A percentile compares a stretch with the other conserved stretches of the same genome.
phyloP scores from a whole-genome alignment of 495 filamentous ascomycete genomes.

The Choiromyces venosus region DNA sequence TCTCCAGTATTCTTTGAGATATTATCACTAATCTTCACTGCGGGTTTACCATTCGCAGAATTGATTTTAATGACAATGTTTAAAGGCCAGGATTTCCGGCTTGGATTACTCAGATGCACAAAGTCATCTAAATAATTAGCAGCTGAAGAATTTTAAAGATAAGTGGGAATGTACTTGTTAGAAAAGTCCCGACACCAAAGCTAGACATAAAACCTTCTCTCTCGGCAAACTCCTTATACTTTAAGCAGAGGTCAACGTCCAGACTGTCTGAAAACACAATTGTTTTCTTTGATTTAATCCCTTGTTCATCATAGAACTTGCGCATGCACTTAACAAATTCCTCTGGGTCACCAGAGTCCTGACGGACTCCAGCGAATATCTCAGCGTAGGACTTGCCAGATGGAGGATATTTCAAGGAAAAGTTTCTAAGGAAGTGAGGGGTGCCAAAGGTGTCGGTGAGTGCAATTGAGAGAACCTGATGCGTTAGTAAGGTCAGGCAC shows the following conservation, averaged over 20 bases:
- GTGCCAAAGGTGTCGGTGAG: conserved; percentile 98
- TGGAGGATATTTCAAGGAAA: conserved; percentile 56
- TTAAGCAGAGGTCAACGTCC: conserved; percentile 80
- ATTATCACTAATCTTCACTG: conserved; percentile 96
- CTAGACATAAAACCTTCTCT: conserved; percentile 71
- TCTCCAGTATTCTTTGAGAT: conserved; percentile 94
- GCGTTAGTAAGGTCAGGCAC: conserved; percentile 41
- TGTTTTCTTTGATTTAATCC: conserved; percentile 75
- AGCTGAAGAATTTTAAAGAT: not conserved
- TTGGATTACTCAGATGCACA: conserved; percentile 52
- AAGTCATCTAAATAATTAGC: conserved; percentile 63
- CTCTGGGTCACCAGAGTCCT: conserved; percentile 88
- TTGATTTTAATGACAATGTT: conserved; percentile 98
- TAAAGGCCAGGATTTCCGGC: conserved; percentile 80
- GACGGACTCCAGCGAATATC: conserved; percentile 78
- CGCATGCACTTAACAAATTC: conserved; percentile 76
- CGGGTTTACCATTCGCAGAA: conserved; percentile 71
- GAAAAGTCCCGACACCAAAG: conserved; percentile 91
- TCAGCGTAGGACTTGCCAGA: conserved; percentile 63
- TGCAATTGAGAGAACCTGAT: conserved; percentile 68
- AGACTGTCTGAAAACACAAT: conserved; percentile 98
- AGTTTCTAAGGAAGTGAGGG: conserved; percentile 77
- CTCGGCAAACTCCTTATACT: conserved; percentile 79
- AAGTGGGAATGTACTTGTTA: conserved; percentile 61
- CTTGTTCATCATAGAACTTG: conserved; percentile 73